A percentile compares a stretch with the other conserved stretches of the same genome.
Evolutionary conservation across 495 filamentous ascomycete genomes (phyloP).

Genomic region (Staphylotrichum longicolle): DNA sequence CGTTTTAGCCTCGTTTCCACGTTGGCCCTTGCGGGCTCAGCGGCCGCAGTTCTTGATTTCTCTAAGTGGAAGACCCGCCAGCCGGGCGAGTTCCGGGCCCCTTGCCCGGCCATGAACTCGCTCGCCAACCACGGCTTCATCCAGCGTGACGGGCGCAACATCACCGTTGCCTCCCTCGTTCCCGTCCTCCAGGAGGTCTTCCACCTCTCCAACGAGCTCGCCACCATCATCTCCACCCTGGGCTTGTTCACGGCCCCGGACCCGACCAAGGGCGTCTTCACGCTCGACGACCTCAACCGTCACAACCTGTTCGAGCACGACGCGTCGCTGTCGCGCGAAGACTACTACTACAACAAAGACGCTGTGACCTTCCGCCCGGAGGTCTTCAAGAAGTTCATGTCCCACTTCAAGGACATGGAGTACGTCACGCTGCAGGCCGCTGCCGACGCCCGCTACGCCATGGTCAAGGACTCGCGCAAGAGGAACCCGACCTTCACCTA

Average conservation of each 20-base stretch:
- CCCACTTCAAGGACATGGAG: background rate
- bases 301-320: slow-evolving; percentile 1
- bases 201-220: slow-evolving; percentile 21
- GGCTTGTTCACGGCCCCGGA: background rate
- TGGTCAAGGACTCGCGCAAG: background rate
- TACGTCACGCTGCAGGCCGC: background rate
- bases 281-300: background rate
- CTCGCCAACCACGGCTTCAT: slow-evolving; percentile 56
- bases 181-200: slow-evolving; percentile 20
- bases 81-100: slow-evolving; percentile 21
- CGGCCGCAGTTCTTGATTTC: background rate
- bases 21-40: background rate
- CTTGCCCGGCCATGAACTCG: slow-evolving; percentile 52
- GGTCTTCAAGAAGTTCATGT: background rate
- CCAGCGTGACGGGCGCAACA: slow-evolving; percentile 44
- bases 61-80: slow-evolving; percentile 1
- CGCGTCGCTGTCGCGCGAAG: slow-evolving; percentile 1
- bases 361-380: background rate
- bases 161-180: slow-evolving; percentile 23
- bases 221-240: background rate
- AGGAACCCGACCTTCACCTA: background rate
- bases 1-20: background rate
- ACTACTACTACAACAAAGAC: background rate
- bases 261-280: background rate
- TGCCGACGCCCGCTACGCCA: background rate